These are phyloP conservation scores for Candida gigantensis DNA, from an alignment of 1,139 yeast genomes.

Conservation along the genomic window DNA sequence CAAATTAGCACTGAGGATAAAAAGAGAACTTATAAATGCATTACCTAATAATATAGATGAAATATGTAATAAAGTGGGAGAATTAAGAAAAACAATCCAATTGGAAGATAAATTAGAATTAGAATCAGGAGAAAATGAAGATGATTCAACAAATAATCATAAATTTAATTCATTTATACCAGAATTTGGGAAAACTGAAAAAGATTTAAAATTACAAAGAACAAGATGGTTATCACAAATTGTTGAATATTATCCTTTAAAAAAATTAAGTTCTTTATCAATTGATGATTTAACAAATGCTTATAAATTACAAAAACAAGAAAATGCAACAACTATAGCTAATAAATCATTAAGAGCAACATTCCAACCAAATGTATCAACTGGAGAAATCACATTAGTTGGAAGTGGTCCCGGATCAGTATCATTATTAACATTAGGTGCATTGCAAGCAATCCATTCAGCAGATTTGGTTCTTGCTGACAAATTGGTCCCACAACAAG, in stretches of 20 bases:
- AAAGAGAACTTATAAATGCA: conserved; percentile 65
- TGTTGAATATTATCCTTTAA: conserved; percentile 86
- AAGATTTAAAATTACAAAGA: conserved; percentile 58
- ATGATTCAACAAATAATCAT: conserved; percentile 64
- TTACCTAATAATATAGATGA: conserved; percentile 72
- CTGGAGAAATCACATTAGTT: conserved; percentile 71
- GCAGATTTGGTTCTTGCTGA: conserved; percentile 91
- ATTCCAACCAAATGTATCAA: conserved; percentile 3
- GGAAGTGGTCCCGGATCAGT: conserved; percentile 96
- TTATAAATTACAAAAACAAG: conserved; percentile 21
- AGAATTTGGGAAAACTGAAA: conserved; percentile 57
- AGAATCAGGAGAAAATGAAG: conserved; percentile 61
- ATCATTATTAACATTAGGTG: conserved; percentile 81
- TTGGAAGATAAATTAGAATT: conserved; percentile 47
- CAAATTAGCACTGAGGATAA: conserved; percentile 76
- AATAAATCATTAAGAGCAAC: too few relatives aligned
- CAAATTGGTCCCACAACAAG: conserved; percentile 88
- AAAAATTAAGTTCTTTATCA: conserved; percentile 56
- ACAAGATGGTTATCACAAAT: conserved; percentile 87
- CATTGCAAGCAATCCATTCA: conserved; percentile 71
- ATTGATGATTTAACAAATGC: conserved; percentile 56
- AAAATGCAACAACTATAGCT: too few relatives aligned
- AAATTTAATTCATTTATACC: conserved; percentile 61
- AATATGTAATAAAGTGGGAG: conserved; percentile 70
- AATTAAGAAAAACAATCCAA: conserved; percentile 57